These are phyloP conservation scores for Gymnopus androsaceus DNA, from an alignment of 1,284 basidiomycete species.

Conservation along the genomic window DNA sequence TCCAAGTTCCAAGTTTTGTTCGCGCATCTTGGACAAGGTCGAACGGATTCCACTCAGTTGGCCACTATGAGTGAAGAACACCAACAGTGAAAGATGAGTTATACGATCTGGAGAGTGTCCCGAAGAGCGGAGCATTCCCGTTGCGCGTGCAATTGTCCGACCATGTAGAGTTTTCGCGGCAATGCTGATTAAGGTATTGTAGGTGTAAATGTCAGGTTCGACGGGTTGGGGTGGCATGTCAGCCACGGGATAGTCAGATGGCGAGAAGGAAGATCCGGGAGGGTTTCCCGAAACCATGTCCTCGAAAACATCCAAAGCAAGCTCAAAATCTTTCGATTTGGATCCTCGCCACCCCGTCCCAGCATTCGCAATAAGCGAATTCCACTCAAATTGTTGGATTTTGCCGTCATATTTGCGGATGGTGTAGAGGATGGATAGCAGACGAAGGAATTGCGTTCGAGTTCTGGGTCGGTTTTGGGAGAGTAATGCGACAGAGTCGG, in stretches of 20 bases:
- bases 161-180: slow-evolving; percentile 54
- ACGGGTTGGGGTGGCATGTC: slow-evolving; percentile 16
- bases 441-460: slow-evolving; percentile 57
- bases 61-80: slow-evolving; percentile 50
- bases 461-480: slow-evolving; percentile 54
- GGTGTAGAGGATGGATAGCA: slow-evolving; percentile 62
- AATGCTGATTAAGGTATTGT: slow-evolving; percentile 64
- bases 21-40: slow-evolving; percentile 51
- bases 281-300: slow-evolving; percentile 53
- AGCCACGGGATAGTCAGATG: slow-evolving; percentile 17
- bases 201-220: slow-evolving; percentile 65
- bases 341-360: slow-evolving; percentile 68
- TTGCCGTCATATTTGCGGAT: slow-evolving; percentile 53
- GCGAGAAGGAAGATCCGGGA: slow-evolving; percentile 43
- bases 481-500: slow-evolving; percentile 57
- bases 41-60: slow-evolving; percentile 56
- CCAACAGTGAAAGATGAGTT: slow-evolving; percentile 60
- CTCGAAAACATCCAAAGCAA: slow-evolving; percentile 59
- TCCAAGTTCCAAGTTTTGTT: slow-evolving; percentile 53
- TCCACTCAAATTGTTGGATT: slow-evolving; percentile 69
- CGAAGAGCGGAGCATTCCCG: slow-evolving; percentile 51
- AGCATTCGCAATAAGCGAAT: slow-evolving; percentile 65
- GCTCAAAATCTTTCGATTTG: slow-evolving; percentile 54
- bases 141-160: slow-evolving; percentile 51
- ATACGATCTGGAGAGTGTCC: slow-evolving; percentile 57